Base-by-base conservation (phyloP, 352 stramenopile species). In the Globisporangium iwayamae region DNA sequence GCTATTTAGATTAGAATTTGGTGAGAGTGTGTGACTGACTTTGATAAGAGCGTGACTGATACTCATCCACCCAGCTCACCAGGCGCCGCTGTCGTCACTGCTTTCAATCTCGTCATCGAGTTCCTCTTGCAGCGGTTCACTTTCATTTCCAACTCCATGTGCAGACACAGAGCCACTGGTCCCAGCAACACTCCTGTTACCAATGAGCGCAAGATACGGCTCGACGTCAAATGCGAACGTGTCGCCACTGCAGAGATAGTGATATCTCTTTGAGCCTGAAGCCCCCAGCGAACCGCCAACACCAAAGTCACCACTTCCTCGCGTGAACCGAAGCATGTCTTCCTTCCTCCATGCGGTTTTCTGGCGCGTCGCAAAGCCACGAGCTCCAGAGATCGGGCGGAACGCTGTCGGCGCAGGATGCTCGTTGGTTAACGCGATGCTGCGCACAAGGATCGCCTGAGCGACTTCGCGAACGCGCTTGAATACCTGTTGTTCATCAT, bases 31-130 rank as follows among this genome's bases (percentile, higher is more conserved):
- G 46, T 45, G 38, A 45, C 38, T 28, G 25, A 28, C 25, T 28
- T 28, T 28, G 25, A 28, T 28, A 2, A 28, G 25, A 28, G 25
- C 25, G 25, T 28, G 25, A 28, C 25, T 28, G 25, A 28, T 28
- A 28, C 25, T 28, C 25, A 28, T 28, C 25, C 25, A 28, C 25
- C 25, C 25, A 28, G 25, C 25, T 22, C 25, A 55, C 51, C 51
- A 56, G 3, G 7, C 5, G 14, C 62, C 13, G 30, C 75, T 74
- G 10, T 66, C 73, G 53, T 87, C 83, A 38, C 72, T 87, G 66
- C 76, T 79, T 52, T 92, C 79, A 62, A 92, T 90, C 52, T 90
- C 81, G 60, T 92, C 83, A 25, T 89, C 73, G n/a, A 85, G 43
- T 39, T 78, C 61, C 32, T 74, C 62, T 22, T 62, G 48, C 5